Conservation (phyloP, 176 grass and related monocot species). For the Sorghum bicolor region Sorghum_bicolor_NCBIv3 NC_012871.2:50526501-50527000, state of each 20-base stretch:
- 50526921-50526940: background rate
- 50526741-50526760: slow-evolving; percentile 27
- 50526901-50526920: background rate
- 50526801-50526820: slow-evolving; percentile 15
- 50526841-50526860: background rate
- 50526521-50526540: too few relatives aligned
- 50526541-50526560: too few relatives aligned
- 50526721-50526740: slow-evolving; percentile 22
- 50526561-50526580: too few relatives aligned
- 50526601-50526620: too few relatives aligned
- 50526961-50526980: background rate
- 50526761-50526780: background rate
- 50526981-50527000: too few relatives aligned
- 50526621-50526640: background rate
- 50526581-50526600: too few relatives aligned
- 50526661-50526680: slow-evolving; percentile 29
- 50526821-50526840: background rate
- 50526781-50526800: background rate
- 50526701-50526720: slow-evolving; percentile 14
- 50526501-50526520: too few relatives aligned
- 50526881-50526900: background rate
- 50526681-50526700: slow-evolving; percentile 4
- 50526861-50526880: background rate
- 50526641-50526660: slow-evolving; percentile 28
- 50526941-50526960: background rate